These are phyloP conservation scores for Fusarium sororula DNA, from an alignment of 2,329 filamentous ascomycete species.

Conservation along the genomic window DNA sequence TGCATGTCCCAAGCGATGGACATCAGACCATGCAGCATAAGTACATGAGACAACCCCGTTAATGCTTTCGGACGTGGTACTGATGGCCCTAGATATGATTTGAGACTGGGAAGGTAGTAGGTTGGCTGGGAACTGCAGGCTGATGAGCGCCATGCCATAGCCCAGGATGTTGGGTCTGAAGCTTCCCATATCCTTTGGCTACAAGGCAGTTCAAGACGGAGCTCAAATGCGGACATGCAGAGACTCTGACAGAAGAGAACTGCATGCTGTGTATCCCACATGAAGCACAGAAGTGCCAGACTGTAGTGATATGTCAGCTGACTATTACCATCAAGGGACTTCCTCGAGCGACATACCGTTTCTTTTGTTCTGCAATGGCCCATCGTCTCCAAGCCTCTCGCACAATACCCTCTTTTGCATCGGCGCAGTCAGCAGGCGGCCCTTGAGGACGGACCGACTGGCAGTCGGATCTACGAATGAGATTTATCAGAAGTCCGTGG, in stretches of 20 bases:
- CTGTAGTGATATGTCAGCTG: not conserved
- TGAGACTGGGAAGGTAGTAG: not conserved
- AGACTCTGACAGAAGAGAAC: conserved; percentile 72
- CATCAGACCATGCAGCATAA: conserved; percentile 70
- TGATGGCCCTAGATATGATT: not conserved
- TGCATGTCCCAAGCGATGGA: conserved; percentile 70
- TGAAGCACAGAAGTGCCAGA: conserved; percentile 67
- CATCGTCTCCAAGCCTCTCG: not conserved
- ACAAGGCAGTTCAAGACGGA: conserved; percentile 65
- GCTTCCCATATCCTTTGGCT: conserved; percentile 67
- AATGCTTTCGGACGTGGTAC: not conserved
- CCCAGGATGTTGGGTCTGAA: conserved; percentile 60
- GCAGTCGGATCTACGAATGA: conserved; percentile 50
- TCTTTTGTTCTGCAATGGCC: conserved; percentile 5
- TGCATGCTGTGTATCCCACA: conserved; percentile 73
- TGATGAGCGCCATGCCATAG: conserved; percentile 35
- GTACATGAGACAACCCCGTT: conserved; percentile 57
- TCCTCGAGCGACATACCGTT: not conserved
- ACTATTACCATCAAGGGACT: not conserved
- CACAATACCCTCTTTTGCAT: not conserved
- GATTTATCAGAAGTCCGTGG: conserved; percentile 51
- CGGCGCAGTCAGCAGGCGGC: not conserved
- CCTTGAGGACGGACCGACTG: not conserved
- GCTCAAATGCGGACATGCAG: conserved; percentile 72
- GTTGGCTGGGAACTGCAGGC: not conserved